phyloP scores from a whole-genome alignment of 1,284 basidiomycete species.

The Trametes hirsuta region DNA sequence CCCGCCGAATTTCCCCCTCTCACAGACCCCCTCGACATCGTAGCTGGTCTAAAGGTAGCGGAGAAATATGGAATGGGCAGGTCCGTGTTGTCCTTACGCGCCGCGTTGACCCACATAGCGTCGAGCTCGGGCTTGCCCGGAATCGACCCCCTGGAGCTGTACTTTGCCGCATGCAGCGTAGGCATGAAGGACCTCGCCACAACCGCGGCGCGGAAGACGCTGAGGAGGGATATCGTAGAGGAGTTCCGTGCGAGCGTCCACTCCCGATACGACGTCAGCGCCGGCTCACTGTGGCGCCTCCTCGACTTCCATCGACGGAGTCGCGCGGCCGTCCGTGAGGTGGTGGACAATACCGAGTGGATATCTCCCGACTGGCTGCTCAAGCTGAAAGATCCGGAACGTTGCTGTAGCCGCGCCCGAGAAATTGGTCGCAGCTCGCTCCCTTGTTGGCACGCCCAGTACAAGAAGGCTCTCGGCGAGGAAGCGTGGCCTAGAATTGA shows the following conservation, averaged over 20 bases:
- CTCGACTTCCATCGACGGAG: slow-evolving; percentile 18
- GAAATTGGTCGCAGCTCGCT: neutral
- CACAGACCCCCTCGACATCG: neutral
- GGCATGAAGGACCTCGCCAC: slow-evolving; percentile 6
- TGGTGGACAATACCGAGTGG: slow-evolving; percentile 10
- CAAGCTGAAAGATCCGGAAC: neutral
- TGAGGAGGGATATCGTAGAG: neutral
- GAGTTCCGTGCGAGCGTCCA: neutral
- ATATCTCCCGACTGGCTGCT: neutral
- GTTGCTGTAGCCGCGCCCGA: neutral
- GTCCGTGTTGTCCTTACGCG: neutral
- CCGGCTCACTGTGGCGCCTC: slow-evolving; percentile 20
- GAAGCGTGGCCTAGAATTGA: slow-evolving; percentile 7
- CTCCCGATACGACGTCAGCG: slow-evolving; percentile 4
- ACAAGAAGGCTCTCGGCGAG: slow-evolving; percentile 1
- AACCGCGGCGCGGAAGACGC: slow-evolving; percentile 5
- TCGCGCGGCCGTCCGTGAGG: neutral
- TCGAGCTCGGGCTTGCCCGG: neutral
- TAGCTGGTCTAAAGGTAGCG: neutral
- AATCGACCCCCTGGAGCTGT: neutral
- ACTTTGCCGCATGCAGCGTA: slow-evolving; percentile 12
- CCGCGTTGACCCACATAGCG: neutral
- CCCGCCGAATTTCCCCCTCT: neutral
- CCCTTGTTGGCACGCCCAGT: slow-evolving; percentile 12
- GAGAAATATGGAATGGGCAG: neutral